A percentile compares a stretch with the other conserved stretches of the same genome.
Evolutionary conservation across 2,329 filamentous ascomycete species (phyloP).

Genomic region (Trichoderma simmonsii): DNA sequence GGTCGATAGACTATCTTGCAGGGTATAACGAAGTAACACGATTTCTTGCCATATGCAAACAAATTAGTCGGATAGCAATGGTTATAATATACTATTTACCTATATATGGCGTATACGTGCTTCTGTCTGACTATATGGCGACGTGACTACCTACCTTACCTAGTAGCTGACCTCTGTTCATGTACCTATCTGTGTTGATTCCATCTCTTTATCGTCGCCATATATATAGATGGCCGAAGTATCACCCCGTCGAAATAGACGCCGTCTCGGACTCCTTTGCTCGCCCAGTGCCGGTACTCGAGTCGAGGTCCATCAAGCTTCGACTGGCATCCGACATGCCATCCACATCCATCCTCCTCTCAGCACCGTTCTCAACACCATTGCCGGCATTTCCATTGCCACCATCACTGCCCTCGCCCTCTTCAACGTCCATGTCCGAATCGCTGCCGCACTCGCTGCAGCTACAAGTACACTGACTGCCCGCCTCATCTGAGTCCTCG

Average conservation of each 20-base stretch:
- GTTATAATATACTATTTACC: neutral
- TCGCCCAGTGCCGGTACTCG: conserved; percentile 33
- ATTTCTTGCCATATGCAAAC: neutral
- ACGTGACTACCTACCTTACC: neutral
- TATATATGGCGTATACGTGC: neutral
- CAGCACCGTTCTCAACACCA: conserved; percentile 18
- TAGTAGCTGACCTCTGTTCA: neutral
- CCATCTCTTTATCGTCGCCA: neutral
- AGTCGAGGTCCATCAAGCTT: conserved; percentile 37
- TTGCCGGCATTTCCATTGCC: conserved; percentile 17
- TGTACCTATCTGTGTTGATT: neutral
- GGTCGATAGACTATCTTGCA: neutral
- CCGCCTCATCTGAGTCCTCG: conserved; percentile 23
- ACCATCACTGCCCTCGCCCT: conserved; percentile 20
- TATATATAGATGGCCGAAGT: neutral
- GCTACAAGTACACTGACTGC: conserved; percentile 31
- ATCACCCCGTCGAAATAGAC: conserved; percentile 28
- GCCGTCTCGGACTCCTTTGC: conserved; percentile 39
- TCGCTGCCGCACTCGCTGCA: conserved; percentile 38
- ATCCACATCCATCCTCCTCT: conserved; percentile 21
- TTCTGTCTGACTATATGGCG: neutral
- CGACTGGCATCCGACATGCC: conserved; percentile 38
- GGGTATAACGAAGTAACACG: neutral
- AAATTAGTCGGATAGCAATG: neutral
- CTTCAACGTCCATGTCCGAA: conserved; percentile 19